phyloP scores from a whole-genome alignment of 1,139 yeast genomes.

The Scheffersomyces cryptocercus region DNA sequence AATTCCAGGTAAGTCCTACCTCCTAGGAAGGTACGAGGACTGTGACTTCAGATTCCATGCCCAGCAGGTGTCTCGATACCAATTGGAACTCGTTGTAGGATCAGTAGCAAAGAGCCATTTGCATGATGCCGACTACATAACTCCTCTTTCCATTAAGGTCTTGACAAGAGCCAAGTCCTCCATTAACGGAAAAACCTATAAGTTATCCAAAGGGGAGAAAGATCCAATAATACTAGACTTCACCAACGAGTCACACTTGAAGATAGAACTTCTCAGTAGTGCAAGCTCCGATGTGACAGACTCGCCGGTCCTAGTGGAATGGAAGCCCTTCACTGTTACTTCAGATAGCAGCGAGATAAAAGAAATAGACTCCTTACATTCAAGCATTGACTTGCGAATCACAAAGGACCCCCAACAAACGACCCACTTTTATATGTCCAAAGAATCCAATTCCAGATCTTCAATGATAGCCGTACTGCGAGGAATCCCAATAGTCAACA shows the following conservation, averaged over 20 bases:
- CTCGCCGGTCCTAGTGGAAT: conserved; percentile 15
- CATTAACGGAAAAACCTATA: conserved; percentile 29
- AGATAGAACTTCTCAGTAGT: not conserved
- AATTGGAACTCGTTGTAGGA: conserved; percentile 25
- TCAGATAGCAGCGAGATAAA: not conserved
- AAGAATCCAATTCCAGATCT: conserved; percentile 8
- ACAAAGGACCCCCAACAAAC: conserved; percentile 20
- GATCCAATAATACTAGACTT: conserved; percentile 18
- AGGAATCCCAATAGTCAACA: conserved; percentile 27
- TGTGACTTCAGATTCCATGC: not conserved
- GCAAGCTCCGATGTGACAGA: not conserved
- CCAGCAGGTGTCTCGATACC: conserved; percentile 31
- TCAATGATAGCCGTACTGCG: conserved; percentile 23
- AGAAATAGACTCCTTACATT: too few species aligned
- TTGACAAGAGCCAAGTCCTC: conserved; percentile 33
- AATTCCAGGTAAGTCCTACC: conserved; percentile 20
- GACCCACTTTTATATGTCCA: conserved; percentile 25
- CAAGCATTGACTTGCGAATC: conserved; percentile 26
- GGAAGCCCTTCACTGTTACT: conserved; percentile 24
- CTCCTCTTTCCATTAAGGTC: conserved; percentile 24
- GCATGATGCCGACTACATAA: conserved; percentile 10
- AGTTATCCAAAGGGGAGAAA: conserved; percentile 19
- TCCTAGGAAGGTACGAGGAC: conserved; percentile 32
- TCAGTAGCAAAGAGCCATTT: conserved; percentile 4
- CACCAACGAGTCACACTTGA: conserved; percentile 9